Evolutionary conservation across 306 rosid genomes (phyloP), one percentile per base, ranked within the genome.

Genomic region (Ochetophila trinervis): DNA sequence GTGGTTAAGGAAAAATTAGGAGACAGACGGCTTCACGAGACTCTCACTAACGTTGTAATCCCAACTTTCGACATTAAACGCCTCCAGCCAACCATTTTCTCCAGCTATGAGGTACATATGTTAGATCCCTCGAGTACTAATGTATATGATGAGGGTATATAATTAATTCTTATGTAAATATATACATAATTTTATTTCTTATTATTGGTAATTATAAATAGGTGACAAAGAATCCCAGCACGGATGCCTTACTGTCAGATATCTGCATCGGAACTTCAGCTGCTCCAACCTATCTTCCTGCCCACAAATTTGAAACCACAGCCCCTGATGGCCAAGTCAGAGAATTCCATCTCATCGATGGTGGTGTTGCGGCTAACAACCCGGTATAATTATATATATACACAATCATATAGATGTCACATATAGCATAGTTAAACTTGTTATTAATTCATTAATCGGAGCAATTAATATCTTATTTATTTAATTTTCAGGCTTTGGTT

Each of bases 301-400:
- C 55, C 0, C 72, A 82, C 72, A n/a, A 35, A 36, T 82, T 78
- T 12, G 35, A 66, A 71, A 74, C 69, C 35, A 6, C 34, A 20
- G 27, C 19, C 18, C 36, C 53, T 17, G 15, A 16, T 9, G 68
- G 76, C 4, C 52, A 49, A n/a, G 56, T 23, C 8, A 64, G 78
- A 58, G 74, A 78, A 7, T 82, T 82, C 42, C 15, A 81, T 63
- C 80, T 81, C 42, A 55, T 60, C 5, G 86, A 81, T 19, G 86
- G 80, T 35, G 76, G 70, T 9, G 86, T 74, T 8, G 80, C 70
- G 4, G 83, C 83, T 12, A 81, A 77, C 32, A 78, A 81, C 48
- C 86, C 86, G 68, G 83, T 72, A n/a, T n/a, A 62, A 32, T 48
- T 18, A 6, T 5, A n/a, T 14, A 50, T 50, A n/a, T n/a, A n/a